Evolutionary conservation across 148 eudicot species (phyloP).

Genomic region (Cornus controversa): DNA sequence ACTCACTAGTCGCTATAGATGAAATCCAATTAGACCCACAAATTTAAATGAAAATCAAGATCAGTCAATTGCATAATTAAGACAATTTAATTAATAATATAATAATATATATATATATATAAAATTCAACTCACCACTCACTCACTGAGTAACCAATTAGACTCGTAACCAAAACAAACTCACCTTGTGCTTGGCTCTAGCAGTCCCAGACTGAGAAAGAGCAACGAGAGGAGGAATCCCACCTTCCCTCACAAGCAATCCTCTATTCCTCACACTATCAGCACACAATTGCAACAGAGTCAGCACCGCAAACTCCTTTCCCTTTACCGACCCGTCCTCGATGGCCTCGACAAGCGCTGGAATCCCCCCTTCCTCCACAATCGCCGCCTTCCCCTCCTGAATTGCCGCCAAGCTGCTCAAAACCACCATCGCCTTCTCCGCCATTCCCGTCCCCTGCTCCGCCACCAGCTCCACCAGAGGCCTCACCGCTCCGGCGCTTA

Average conservation of each 20-base stretch:
- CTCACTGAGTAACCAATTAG: not conserved
- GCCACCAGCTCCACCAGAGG: constrained; percentile 65
- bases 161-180: not conserved
- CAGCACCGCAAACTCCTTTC: constrained; percentile 87
- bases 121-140: not conserved
- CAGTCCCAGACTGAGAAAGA: constrained; percentile 69
- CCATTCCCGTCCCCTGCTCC: constrained; percentile 58
- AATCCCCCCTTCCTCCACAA: constrained; percentile 81
- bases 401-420: constrained; percentile 68
- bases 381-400: constrained; percentile 48
- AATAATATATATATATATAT: no score
- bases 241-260: constrained; percentile 75
- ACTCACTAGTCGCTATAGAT: not conserved
- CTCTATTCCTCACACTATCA: constrained; percentile 58
- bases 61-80: not conserved
- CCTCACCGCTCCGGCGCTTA: constrained; percentile 75
- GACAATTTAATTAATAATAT: not conserved
- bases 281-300: constrained; percentile 67
- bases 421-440: constrained; percentile 91
- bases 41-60: not conserved
- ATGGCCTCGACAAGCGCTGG: constrained; percentile 75
- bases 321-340: constrained; percentile 68
- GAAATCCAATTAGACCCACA: not conserved
- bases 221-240: constrained; percentile 88
- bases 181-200: constrained; percentile 86